Percentiles rank a stretch among this genome's conserved stretches.
phyloP scores from a whole-genome alignment of 129 eudicot species.

The sunflower (Helianthus annuus) region DNA sequence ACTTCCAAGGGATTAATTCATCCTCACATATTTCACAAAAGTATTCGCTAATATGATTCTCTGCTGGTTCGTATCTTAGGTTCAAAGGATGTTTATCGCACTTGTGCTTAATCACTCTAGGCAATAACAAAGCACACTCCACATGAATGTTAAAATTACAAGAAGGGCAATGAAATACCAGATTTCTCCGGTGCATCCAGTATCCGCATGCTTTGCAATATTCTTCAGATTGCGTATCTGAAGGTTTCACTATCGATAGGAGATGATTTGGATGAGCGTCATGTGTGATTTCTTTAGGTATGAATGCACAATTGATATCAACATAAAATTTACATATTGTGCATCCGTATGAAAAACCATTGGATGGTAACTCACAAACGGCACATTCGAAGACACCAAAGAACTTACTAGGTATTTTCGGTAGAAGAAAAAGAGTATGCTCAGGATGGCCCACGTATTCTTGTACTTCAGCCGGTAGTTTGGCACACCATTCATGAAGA shows the following conservation, averaged over 20 bases:
- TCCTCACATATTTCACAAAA: conserved; percentile 29
- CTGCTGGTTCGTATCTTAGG: conserved; percentile 15
- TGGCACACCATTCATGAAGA: conserved; percentile 25
- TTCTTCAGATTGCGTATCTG: no score
- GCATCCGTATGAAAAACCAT: conserved; percentile 21
- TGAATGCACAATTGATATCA: conserved; percentile 5
- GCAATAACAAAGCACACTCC: background rate
- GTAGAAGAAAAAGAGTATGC: background rate
- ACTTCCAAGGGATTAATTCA: background rate
- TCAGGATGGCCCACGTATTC: background rate
- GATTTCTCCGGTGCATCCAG: no score
- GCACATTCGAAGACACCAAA: background rate
- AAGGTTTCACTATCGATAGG: background rate
- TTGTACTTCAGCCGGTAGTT: background rate
- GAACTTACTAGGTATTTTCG: background rate
- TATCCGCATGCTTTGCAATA: background rate
- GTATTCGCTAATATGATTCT: conserved; percentile 16
- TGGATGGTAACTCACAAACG: background rate
- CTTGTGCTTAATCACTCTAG: conserved; percentile 7
- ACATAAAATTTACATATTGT: background rate
- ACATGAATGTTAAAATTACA: background rate
- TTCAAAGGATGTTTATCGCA: conserved; percentile 19
- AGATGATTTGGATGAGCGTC: conserved; percentile 8
- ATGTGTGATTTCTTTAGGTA: conserved; percentile 12
- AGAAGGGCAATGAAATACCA: background rate